Conservation (phyloP, 2,329 filamentous ascomycete species). For the Simplicillium aogashimaense region DNA sequence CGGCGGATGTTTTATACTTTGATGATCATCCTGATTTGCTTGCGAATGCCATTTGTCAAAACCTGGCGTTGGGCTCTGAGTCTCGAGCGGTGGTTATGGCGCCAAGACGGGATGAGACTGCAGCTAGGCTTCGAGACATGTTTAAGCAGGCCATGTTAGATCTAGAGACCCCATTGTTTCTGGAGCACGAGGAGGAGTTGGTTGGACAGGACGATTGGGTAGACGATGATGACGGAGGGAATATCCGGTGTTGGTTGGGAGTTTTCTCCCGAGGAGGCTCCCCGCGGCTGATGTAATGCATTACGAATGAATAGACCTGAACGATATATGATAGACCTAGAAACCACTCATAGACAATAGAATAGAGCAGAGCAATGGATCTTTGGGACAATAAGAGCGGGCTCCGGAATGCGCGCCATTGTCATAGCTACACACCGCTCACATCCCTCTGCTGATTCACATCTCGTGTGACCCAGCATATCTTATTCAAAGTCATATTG, state of each 20-base stretch:
- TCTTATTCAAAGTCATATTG: too few relatives aligned
- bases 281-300: constrained; percentile 2
- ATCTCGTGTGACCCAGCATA: too few relatives aligned
- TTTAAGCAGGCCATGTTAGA: constrained; percentile 53
- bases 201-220: constrained; percentile 67
- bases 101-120: constrained; percentile 64
- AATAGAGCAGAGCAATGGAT: too few relatives aligned
- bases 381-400: too few relatives aligned
- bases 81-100: constrained; percentile 71
- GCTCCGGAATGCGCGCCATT: too few relatives aligned
- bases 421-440: too few relatives aligned
- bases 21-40: constrained; percentile 70
- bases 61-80: constrained; percentile 46
- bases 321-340: neutral
- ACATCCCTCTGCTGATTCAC: too few relatives aligned
- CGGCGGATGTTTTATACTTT: constrained; percentile 81
- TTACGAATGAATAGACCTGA: neutral
- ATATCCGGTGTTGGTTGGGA: constrained; percentile 61
- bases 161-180: constrained; percentile 34
- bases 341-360: neutral
- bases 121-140: constrained; percentile 47
- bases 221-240: constrained; percentile 33
- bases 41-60: constrained; percentile 56
- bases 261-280: constrained; percentile 36
- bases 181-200: constrained; percentile 51